These are phyloP conservation scores for Apium graveolens DNA, from an alignment of 129 eudicot species.

Conservation along the genomic window DNA sequence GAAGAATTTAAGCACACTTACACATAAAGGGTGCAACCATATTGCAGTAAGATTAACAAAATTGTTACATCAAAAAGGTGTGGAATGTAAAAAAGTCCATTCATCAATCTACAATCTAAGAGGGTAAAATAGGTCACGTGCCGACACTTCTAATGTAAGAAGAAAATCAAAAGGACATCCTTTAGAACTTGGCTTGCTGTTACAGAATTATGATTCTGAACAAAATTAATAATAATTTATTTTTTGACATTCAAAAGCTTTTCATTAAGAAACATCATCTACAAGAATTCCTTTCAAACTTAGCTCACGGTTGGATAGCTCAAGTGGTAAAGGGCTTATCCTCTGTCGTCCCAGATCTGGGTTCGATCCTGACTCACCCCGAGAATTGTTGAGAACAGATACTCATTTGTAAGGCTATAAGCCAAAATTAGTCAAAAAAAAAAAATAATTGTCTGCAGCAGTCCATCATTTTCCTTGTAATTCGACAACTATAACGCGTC, in stretches of 20 bases:
- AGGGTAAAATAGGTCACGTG: not conserved
- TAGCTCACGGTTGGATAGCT: no score
- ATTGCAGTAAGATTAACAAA: not conserved
- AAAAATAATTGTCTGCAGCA: not conserved
- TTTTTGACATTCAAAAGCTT: not conserved
- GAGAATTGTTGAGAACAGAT: no score
- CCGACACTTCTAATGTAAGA: not conserved
- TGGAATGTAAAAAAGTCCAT: not conserved
- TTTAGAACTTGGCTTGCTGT: not conserved
- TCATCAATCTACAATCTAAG: not conserved
- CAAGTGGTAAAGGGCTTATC: no score
- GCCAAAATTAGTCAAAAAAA: no score
- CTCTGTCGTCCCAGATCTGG: no score
- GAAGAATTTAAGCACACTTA: not conserved
- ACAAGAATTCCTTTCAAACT: not conserved
- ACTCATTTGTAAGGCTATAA: no score
- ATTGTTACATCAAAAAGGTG: not conserved
- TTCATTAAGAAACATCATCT: not conserved
- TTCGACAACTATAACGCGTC: not conserved
- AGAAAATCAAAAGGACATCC: not conserved
- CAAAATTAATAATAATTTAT: not conserved
- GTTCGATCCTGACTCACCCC: no score
- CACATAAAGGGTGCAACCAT: not conserved
- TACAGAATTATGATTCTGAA: not conserved
- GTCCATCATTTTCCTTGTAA: not conserved